A percentile compares a stretch with the other conserved stretches of the same genome.
Evolutionary conservation across 495 filamentous ascomycete genomes (phyloP).

Genomic region (Neurospora cerealis): DNA sequence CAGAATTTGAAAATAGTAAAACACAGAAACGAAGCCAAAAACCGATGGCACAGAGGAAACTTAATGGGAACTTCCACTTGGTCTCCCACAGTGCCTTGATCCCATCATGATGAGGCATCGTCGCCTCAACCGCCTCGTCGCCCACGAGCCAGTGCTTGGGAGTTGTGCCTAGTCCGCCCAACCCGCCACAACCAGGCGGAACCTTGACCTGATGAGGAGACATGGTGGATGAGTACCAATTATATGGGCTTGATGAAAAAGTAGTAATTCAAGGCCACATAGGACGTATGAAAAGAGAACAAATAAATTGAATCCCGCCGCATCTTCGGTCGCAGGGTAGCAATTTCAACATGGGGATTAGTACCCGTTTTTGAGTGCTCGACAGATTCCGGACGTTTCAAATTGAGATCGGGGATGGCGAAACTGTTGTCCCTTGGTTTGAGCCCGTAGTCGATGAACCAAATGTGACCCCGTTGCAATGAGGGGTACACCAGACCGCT

Average conservation of each 20-base stretch:
- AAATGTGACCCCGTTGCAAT: too few species aligned
- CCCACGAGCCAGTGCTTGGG: slow-evolving; percentile 27
- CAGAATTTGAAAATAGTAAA: too few species aligned
- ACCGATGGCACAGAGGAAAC: not conserved
- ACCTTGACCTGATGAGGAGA: slow-evolving; percentile 7
- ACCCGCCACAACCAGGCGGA: not conserved
- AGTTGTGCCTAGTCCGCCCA: not conserved
- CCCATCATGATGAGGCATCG: slow-evolving; percentile 56
- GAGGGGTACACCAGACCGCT: too few species aligned
- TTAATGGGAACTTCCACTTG: slow-evolving; percentile 64
- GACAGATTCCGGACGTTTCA: not conserved
- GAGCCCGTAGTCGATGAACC: too few species aligned
- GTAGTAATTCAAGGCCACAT: not conserved
- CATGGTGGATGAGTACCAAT: slow-evolving; percentile 10
- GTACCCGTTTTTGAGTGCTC: too few species aligned
- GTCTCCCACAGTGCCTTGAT: slow-evolving; percentile 70
- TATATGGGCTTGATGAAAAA: not conserved
- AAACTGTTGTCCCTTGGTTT: too few species aligned
- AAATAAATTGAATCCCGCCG: too few species aligned
- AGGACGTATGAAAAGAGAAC: not conserved
- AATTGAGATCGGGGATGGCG: too few species aligned
- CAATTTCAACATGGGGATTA: too few species aligned
- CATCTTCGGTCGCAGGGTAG: too few species aligned
- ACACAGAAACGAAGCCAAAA: not conserved
- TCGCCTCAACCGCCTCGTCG: slow-evolving; percentile 28